These are phyloP conservation scores for Entamoeba invadens DNA, from an alignment of 208 protist genomes.

Conservation along the genomic window DNA sequence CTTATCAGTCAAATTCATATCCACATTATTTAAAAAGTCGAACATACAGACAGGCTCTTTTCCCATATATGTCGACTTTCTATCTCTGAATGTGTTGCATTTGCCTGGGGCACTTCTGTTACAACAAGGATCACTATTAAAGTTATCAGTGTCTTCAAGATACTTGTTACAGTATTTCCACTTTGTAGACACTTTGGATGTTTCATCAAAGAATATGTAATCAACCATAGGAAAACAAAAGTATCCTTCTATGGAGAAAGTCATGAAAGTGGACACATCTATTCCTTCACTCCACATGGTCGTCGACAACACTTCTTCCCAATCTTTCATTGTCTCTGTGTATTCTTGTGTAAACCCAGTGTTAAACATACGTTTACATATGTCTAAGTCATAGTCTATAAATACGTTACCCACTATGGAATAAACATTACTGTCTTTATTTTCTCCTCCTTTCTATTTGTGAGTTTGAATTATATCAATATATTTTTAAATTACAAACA, in stretches of 20 bases:
- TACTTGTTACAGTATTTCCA: not conserved
- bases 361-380: not conserved
- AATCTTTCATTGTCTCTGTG: not conserved
- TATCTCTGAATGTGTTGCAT: not conserved
- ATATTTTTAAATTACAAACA: not conserved
- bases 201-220: not conserved
- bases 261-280: not conserved
- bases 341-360: not conserved
- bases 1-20: not conserved
- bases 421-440: not conserved
- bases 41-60: not conserved
- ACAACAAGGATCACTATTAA: not conserved
- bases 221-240: not conserved
- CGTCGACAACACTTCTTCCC: not conserved
- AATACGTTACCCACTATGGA: not conserved
- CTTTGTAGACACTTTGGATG: not conserved
- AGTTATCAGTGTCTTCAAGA: not conserved
- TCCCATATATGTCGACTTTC: not conserved
- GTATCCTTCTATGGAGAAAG: not conserved
- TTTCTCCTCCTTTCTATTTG: no score
- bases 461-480: not conserved
- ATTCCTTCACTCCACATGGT: not conserved
- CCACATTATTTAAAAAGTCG: not conserved
- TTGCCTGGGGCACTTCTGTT: not conserved
- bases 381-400: not conserved